Evolutionary conservation across 2,329 filamentous ascomycete species (phyloP), one percentile per base, ranked within the genome.

Genomic region (Fusarium denticulatum): DNA sequence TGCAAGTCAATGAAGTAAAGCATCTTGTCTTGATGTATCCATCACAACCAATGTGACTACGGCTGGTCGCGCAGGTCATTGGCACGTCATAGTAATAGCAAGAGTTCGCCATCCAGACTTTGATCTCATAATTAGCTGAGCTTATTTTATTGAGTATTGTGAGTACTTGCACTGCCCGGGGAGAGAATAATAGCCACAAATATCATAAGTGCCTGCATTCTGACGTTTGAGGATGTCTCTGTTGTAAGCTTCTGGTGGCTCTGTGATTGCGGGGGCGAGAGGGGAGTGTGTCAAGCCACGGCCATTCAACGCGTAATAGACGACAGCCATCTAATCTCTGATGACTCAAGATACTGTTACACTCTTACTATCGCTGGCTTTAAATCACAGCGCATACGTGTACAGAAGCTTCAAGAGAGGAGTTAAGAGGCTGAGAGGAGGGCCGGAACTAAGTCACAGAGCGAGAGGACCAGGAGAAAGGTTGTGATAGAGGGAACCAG

Each of bases 101-200:
- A 18, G 24, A 57, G 40, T 45, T 32, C n/a, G 7, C 39, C 2
- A n/a, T 15, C 39, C 53, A 57, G 13, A 24, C 39, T 57, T 18
- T 4, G 6, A 8, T 20, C 22, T 15, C 9, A 16, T 13, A 12
- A 13, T 45, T 20, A 57, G 14, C 6, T 11, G 11, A 13, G 18
- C 16, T 16, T 24, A 0, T 6, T 24, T 15, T 22, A 5, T 13
- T 1, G 1, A 22, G 11, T 12, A 13, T 34, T 9, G 6, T 20
- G 14, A 24, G 10, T 32, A 57, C 39, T 26, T 22, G 34, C 39
- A 30, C n/a, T 30, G 13, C 8, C 37, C 39, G 0, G 53, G 39
- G 2, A 57, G 10, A 6, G 28, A 45, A 45, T n/a, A 57, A 14
- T 45, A 57, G 8, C 28, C 39, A 26, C 39, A 57, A n/a, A 20